Evolutionary conservation across 352 stramenopile species (phyloP).

Genomic region (Phytophthora pini): DNA sequence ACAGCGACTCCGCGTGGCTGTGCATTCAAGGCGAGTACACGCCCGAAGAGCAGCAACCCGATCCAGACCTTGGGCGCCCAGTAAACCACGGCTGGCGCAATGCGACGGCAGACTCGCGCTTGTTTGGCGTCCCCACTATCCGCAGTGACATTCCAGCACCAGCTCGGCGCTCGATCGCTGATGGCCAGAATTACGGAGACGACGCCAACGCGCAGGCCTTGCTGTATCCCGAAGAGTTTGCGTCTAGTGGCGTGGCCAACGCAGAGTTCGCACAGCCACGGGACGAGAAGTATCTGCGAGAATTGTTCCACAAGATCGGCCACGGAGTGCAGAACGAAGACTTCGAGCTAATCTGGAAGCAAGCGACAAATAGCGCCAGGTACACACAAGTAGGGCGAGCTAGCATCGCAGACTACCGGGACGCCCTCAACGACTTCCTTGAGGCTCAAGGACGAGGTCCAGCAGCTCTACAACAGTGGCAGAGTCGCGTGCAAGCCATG

Average conservation of each 20-base stretch:
- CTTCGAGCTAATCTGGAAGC: conserved; percentile 78
- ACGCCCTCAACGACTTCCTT: conserved; percentile 77
- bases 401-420: conserved; percentile 77
- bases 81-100: conserved; percentile 91
- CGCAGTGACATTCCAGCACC: conserved; percentile 84
- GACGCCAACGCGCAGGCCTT: conserved; percentile 82
- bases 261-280: conserved; percentile 81
- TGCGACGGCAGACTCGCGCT: conserved; percentile 55
- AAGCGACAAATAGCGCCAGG: conserved; percentile 48
- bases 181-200: conserved; percentile 93
- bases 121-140: conserved; percentile 89
- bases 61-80: conserved; percentile 81
- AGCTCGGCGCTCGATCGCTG: conserved; percentile 78
- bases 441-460: conserved; percentile 55
- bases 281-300: conserved; percentile 61
- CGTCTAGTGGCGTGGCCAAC: conserved; percentile 80
- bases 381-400: conserved; percentile 52
- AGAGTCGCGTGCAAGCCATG: conserved; percentile 41
- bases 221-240: conserved; percentile 87
- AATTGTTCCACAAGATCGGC: conserved; percentile 77
- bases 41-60: conserved; percentile 78
- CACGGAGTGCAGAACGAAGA: conserved; percentile 61
- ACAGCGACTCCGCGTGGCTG: conserved; percentile 60
- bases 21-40: conserved; percentile 90
- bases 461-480: conserved; percentile 56